Conservation (phyloP, 495 filamentous ascomycete genomes). For the Aspergillus ellipticus region DNA sequence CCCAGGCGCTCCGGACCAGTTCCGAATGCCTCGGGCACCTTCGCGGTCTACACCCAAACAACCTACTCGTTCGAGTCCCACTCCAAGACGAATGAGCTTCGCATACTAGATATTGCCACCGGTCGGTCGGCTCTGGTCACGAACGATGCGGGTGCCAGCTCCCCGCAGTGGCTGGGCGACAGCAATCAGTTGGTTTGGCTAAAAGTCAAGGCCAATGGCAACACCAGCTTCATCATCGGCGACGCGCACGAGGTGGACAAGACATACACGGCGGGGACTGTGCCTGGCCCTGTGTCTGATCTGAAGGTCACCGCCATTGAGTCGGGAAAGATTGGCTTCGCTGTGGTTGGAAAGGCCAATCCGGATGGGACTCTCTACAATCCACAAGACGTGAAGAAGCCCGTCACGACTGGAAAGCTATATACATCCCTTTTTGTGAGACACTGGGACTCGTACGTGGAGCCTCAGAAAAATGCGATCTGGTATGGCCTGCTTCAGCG, state of each 20-base stretch:
- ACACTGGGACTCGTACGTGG: conserved; percentile 59
- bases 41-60: conserved; percentile 68
- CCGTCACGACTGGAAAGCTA: conserved; percentile 46
- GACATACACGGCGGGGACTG: conserved; percentile 58
- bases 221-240: conserved; percentile 59
- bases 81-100: conserved; percentile 68
- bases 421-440: conserved; percentile 57
- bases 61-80: conserved; percentile 84
- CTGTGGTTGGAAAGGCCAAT: conserved; percentile 57
- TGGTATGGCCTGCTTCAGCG: conserved; percentile 66
- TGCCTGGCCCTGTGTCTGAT: conserved; percentile 68
- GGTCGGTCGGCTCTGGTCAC: conserved; percentile 65
- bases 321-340: conserved; percentile 64
- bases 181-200: conserved; percentile 63
- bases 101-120: conserved; percentile 65
- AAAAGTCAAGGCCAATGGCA: conserved; percentile 59
- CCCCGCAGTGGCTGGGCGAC: conserved; percentile 73
- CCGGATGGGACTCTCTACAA: conserved; percentile 56
- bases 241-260: conserved; percentile 52
- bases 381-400: conserved; percentile 50
- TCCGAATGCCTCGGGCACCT: conserved; percentile 68
- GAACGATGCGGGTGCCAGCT: conserved; percentile 58
- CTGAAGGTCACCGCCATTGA: conserved; percentile 64
- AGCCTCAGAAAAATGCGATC: conserved; percentile 64
- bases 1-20: conserved; percentile 73